A percentile compares a stretch with the other conserved stretches of the same genome.
Conservation (phyloP, 306 rosid genomes). For the Potentilla sterilis region DNA sequence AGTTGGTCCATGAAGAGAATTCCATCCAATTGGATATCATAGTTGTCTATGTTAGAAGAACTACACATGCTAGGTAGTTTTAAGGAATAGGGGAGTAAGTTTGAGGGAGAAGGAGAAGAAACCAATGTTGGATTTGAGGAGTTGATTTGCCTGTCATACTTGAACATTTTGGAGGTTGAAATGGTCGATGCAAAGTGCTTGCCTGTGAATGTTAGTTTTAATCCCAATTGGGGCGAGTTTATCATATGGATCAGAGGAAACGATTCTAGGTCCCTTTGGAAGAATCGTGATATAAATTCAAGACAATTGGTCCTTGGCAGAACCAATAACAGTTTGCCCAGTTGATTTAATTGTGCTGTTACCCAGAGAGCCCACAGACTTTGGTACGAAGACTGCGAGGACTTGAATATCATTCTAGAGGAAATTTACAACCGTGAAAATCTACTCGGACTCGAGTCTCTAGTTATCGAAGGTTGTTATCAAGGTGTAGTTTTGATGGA, state of each 20-base stretch:
- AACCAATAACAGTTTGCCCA: background rate
- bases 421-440: background rate
- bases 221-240: background rate
- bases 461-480: background rate
- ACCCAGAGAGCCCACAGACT: background rate
- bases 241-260: rapidly evolving
- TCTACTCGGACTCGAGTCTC: background rate
- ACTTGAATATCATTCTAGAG: background rate
- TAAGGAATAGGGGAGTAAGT: background rate
- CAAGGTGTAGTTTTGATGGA: background rate
- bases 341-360: background rate
- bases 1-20: background rate
- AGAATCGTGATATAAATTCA: too few species aligned
- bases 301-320: background rate
- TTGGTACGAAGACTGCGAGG: background rate
- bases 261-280: too few species aligned
- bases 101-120: background rate
- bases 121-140: background rate
- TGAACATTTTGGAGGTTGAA: background rate
- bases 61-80: too few species aligned
- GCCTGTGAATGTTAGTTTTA: background rate
- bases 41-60: background rate
- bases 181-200: background rate
- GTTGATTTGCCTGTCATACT: background rate
- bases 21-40: background rate